Evolutionary conservation across 352 stramenopile genomes (phyloP).

Genomic region (Phytophthora fragariae): DNA sequence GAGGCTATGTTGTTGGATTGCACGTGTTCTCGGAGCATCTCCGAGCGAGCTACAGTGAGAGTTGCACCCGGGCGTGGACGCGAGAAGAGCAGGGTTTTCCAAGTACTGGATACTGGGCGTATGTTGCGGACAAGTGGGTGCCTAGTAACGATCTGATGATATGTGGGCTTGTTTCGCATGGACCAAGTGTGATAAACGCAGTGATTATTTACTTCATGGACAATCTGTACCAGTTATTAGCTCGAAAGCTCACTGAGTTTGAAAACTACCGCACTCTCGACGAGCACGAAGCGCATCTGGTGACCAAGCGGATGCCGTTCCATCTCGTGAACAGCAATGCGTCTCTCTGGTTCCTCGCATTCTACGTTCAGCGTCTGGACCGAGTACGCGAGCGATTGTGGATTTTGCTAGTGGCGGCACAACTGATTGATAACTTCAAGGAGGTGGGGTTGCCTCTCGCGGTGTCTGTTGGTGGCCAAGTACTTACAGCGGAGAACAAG

Average conservation of each 20-base stretch:
- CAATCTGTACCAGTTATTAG: slow-evolving; percentile 69
- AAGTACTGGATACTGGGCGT: slow-evolving; percentile 34
- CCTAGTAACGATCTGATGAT: slow-evolving; percentile 34
- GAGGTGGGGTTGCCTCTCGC: slow-evolving; percentile 66
- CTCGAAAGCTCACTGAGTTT: slow-evolving; percentile 68
- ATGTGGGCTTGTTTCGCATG: slow-evolving; percentile 57
- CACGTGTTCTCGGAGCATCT: slow-evolving; percentile 68
- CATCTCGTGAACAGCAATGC: slow-evolving; percentile 84
- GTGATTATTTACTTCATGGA: slow-evolving; percentile 74
- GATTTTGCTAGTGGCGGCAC: slow-evolving; percentile 73
- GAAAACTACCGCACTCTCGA: slow-evolving; percentile 76
- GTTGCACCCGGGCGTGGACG: slow-evolving; percentile 23
- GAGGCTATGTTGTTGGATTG: slow-evolving; percentile 60
- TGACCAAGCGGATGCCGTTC: slow-evolving; percentile 80
- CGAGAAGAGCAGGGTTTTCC: slow-evolving; percentile 21
- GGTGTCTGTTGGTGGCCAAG: slow-evolving; percentile 51
- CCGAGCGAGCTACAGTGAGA: slow-evolving; percentile 45
- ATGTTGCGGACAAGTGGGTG: slow-evolving; percentile 74
- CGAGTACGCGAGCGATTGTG: slow-evolving; percentile 69
- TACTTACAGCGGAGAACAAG: slow-evolving; percentile 54
- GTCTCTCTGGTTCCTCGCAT: slow-evolving; percentile 73
- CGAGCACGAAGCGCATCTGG: slow-evolving; percentile 75
- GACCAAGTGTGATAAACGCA: slow-evolving; percentile 70
- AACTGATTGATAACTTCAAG: slow-evolving; percentile 77
- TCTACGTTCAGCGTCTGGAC: slow-evolving; percentile 64